These are phyloP conservation scores for Orbilia oligospora DNA, from an alignment of 2,329 filamentous ascomycete species.

Conservation along the genomic window DNA sequence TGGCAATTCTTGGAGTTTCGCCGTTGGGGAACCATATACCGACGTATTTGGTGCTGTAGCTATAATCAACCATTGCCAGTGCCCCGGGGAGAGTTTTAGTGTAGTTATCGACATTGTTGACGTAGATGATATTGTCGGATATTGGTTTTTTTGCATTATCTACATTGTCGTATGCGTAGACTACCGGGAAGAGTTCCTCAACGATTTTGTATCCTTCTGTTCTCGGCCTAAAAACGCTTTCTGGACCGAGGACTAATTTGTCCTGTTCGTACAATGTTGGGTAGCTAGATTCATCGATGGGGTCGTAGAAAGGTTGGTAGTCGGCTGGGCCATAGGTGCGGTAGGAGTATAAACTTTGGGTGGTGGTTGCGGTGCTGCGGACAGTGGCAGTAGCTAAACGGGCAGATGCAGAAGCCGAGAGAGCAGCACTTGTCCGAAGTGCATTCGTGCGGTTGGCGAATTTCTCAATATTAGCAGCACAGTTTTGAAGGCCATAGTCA, in stretches of 20 bases:
- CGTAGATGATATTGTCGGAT: conserved; percentile 23
- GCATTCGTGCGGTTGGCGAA: conserved; percentile 18
- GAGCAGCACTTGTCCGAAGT: conserved; percentile 18
- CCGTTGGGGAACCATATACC: conserved; percentile 38
- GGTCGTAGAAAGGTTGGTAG: conserved; percentile 22
- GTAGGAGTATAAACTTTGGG: conserved; percentile 4
- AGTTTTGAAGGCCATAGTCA: conserved; percentile 48
- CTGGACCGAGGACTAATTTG: conserved; percentile 40
- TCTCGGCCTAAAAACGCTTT: conserved; percentile 21
- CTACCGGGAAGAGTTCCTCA: conserved; percentile 27
- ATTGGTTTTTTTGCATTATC: neutral
- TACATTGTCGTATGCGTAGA: conserved; percentile 9
- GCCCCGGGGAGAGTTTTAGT: conserved; percentile 28
- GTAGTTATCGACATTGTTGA: conserved; percentile 47
- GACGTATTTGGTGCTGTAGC: conserved; percentile 12
- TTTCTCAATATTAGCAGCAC: conserved; percentile 5
- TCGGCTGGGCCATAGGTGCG: neutral
- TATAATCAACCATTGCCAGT: neutral
- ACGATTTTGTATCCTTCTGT: conserved; percentile 29
- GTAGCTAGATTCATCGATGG: conserved; percentile 1
- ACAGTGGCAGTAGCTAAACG: conserved; percentile 15
- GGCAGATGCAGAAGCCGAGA: conserved; percentile 19
- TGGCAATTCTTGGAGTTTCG: conserved; percentile 27
- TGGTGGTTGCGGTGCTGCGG: conserved; percentile 6
- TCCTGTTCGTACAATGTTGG: neutral